Evolutionary conservation across 805 yeast species (phyloP), one percentile per base, ranked within the genome.

Genomic region (Blastobotrys americana): DNA sequence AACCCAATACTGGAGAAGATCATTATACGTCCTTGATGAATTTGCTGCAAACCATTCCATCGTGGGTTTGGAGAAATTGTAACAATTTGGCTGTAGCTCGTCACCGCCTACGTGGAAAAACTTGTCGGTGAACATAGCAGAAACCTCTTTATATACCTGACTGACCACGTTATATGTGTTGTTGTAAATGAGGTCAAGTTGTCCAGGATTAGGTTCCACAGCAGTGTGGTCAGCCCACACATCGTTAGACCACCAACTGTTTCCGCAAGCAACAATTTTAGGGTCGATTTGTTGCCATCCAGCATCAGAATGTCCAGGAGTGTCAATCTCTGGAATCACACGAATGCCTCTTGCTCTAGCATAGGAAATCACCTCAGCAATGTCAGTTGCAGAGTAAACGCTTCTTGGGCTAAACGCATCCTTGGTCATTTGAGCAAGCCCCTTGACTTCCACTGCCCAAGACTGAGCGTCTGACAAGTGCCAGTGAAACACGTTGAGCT

Each of bases 51-150:
- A 57, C 65, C 68, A 67, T 3, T 58, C 55, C 43, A 48, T 51
- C 6, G 61, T 53, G n/a, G 42, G 23, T 4, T 43, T 28, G 1
- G 70, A 63, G 41, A 46, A 55, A 44, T 64, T 62, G 55, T 64
- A 68, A 52, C 73, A 69, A 4, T 46, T 48, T 8, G 57, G 49
- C 27, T 55, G 59, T 41, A 68, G 51, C 52, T 69, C 73, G 47
- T 69, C 73, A 31, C 55, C 59, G 4, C 73, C 73, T 33, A 68
- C 70, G 48, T 69, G 73, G 59, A 67, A 67, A n/a, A 64, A 52
- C 37, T 62, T 50, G 47, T 69, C 72, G 3, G 50, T 37, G 50
- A 69, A 69, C 13, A 67, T 43, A 2, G 40, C 46, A 15, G 58
- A 51, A 6, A 69, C 37, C 40, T 69, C 73, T 9, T 59, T 44